phyloP scores from a whole-genome alignment of 257 asterid genomes.

The Scutellaria minor region DNA sequence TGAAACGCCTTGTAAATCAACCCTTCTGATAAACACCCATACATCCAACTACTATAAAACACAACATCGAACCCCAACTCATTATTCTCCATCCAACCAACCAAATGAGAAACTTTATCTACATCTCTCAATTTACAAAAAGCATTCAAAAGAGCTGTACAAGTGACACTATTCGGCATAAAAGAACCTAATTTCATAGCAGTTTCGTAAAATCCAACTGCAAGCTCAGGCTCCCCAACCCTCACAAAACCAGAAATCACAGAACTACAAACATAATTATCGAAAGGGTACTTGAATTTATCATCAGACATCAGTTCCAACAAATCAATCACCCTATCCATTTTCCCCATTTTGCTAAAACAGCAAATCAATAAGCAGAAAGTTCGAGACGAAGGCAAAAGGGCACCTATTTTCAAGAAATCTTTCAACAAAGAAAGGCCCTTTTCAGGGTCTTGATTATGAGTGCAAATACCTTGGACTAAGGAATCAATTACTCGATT shows the following conservation, averaged over 20 bases:
- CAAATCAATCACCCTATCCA: conserved; percentile 69
- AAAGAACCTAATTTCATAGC: conserved; percentile 58
- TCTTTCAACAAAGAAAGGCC: conserved; percentile 54
- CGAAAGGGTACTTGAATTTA: conserved; percentile 58
- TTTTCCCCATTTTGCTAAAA: conserved; percentile 58
- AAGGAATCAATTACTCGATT: conserved; percentile 57
- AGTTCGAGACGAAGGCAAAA: conserved; percentile 70
- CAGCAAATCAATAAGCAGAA: conserved; percentile 53
- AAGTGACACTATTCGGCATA: conserved; percentile 62
- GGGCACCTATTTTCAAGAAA: conserved; percentile 38
- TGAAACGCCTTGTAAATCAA: conserved; percentile 55
- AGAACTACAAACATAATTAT: conserved; percentile 73
- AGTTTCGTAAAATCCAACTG: conserved; percentile 70
- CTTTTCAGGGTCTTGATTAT: conserved; percentile 58
- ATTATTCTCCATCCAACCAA: conserved; percentile 54
- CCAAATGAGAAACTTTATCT: conserved; percentile 57
- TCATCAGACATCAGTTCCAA: conserved; percentile 61
- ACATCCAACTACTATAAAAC: conserved; percentile 74
- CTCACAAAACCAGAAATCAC: conserved; percentile 76
- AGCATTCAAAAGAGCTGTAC: conserved; percentile 67
- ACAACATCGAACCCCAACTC: conserved; percentile 61
- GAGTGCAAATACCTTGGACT: conserved; percentile 60
- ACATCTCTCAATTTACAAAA: conserved; percentile 58
- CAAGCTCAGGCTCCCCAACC: conserved; percentile 76
- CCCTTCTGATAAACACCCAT: conserved; percentile 65